phyloP scores from a whole-genome alignment of 73 alveolate genomes.

The Uronychia binucleata region DNA sequence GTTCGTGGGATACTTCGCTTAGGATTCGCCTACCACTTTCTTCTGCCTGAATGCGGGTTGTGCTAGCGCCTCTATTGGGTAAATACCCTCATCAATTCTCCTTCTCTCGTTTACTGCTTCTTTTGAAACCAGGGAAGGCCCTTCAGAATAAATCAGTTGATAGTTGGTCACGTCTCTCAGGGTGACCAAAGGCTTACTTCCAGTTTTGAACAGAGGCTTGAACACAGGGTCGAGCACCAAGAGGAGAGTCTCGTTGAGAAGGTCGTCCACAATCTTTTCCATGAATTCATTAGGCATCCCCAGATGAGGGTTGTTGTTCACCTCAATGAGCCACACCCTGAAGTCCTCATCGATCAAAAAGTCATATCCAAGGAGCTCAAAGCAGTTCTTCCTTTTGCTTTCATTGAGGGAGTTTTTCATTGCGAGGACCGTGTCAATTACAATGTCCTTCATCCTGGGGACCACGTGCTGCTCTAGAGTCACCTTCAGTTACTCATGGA shows the following conservation, averaged over 20 bases:
- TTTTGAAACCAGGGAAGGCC: background rate
- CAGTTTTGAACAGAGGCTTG: background rate
- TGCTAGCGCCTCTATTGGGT: background rate
- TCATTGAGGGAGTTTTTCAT: slow-evolving; percentile 59
- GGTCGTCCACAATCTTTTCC: background rate
- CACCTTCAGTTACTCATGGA: background rate
- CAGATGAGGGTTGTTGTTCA: slow-evolving; percentile 88
- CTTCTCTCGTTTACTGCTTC: background rate
- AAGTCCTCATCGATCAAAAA: slow-evolving; percentile 86
- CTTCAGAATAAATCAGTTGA: background rate
- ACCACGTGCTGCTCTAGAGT: slow-evolving; percentile 58
- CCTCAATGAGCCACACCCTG: slow-evolving; percentile 83
- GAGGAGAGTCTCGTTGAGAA: background rate
- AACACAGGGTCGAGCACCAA: background rate
- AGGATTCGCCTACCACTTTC: background rate
- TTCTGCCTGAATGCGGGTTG: background rate
- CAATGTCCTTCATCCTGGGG: slow-evolving; percentile 68
- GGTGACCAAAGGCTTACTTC: background rate
- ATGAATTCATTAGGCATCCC: slow-evolving; percentile 18
- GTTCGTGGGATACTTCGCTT: too few relatives aligned
- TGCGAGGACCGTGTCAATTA: slow-evolving; percentile 61
- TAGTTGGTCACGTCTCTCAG: background rate
- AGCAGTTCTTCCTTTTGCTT: slow-evolving; percentile 70
- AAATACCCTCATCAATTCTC: background rate
- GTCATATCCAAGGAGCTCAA: slow-evolving; percentile 89